phyloP scores from a whole-genome alignment of 2,329 filamentous ascomycete genomes.

The Grosmannia huntii region DNA sequence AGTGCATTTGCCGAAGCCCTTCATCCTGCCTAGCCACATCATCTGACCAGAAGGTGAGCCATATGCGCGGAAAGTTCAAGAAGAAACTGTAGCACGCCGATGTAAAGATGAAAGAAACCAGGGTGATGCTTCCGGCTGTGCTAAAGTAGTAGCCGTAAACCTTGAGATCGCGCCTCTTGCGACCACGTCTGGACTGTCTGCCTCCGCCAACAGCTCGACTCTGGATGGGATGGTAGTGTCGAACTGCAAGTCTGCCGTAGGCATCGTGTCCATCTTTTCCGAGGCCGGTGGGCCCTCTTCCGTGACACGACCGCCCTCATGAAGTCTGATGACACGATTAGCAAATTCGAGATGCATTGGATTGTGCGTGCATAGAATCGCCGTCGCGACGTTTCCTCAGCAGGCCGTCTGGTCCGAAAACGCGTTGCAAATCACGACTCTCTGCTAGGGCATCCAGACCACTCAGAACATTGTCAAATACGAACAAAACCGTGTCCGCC shows the following conservation, averaged over 20 bases:
- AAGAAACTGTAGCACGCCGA: constrained; percentile 14
- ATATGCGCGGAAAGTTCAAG: constrained; percentile 15
- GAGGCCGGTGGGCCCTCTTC: constrained; percentile 24
- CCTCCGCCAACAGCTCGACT: too few species aligned
- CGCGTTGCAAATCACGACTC: constrained; percentile 23
- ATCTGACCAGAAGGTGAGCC: constrained; percentile 19
- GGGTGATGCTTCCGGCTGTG: constrained; percentile 8
- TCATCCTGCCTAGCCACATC: constrained; percentile 6
- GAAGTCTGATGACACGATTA: constrained; percentile 34
- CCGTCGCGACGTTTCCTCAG: constrained; percentile 4
- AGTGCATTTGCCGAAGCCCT: constrained; percentile 7
- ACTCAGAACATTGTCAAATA: constrained; percentile 11
- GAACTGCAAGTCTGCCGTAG: too few species aligned
- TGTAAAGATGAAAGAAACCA: constrained; percentile 8
- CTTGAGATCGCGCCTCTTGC: too few species aligned
- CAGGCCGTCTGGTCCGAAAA: constrained; percentile 20
- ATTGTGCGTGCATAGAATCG: constrained; percentile 26
- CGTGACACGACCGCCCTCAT: constrained; percentile 23
- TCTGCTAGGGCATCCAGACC: constrained; percentile 27
- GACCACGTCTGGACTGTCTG: too few species aligned
- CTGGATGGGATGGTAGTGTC: background rate
- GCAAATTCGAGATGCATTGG: constrained; percentile 26
- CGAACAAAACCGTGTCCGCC: constrained; percentile 12
- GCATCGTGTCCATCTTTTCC: too few species aligned
- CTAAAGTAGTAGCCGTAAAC: constrained; percentile 14